These are phyloP conservation scores for Phyllosticta ampelicida DNA, from an alignment of 2,329 filamentous ascomycete species.

Conservation along the genomic window DNA sequence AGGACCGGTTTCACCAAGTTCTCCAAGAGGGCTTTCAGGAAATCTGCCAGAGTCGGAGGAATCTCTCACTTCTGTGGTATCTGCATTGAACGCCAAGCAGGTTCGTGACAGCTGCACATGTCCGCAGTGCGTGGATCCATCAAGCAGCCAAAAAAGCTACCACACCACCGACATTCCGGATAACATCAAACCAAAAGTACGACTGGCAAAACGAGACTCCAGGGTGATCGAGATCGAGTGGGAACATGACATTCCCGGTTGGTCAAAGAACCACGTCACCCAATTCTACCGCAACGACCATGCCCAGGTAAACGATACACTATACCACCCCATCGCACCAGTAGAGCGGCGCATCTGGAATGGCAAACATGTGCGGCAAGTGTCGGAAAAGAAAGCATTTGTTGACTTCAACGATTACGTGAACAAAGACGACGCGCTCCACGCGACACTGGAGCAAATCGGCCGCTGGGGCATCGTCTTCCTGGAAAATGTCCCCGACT, in stretches of 20 bases:
- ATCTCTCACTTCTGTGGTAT: background rate
- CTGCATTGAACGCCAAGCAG: background rate
- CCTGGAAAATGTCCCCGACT: constrained; percentile 60
- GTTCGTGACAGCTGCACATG: constrained; percentile 50
- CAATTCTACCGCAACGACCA: background rate
- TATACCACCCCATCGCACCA: constrained; percentile 17
- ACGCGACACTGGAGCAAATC: constrained; percentile 51
- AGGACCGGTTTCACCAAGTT: background rate
- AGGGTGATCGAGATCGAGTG: constrained; percentile 48
- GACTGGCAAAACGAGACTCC: constrained; percentile 29
- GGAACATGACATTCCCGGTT: constrained; percentile 43
- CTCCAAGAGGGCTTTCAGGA: background rate
- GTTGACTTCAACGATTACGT: constrained; percentile 66
- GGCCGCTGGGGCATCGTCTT: constrained; percentile 63
- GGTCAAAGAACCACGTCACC: constrained; percentile 32
- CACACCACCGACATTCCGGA: constrained; percentile 52
- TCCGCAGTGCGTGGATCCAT: constrained; percentile 45
- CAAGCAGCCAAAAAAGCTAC: constrained; percentile 54
- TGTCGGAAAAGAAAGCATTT: constrained; percentile 41
- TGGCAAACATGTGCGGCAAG: constrained; percentile 25
- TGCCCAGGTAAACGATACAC: constrained; percentile 4
- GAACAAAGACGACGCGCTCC: constrained; percentile 45
- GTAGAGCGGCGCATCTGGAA: constrained; percentile 19
- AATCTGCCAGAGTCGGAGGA: background rate
- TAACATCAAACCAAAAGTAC: constrained; percentile 25